These are phyloP conservation scores for Nannochloris sp. DNA, from an alignment of 139 green algal genomes.

Conservation along the genomic window DNA sequence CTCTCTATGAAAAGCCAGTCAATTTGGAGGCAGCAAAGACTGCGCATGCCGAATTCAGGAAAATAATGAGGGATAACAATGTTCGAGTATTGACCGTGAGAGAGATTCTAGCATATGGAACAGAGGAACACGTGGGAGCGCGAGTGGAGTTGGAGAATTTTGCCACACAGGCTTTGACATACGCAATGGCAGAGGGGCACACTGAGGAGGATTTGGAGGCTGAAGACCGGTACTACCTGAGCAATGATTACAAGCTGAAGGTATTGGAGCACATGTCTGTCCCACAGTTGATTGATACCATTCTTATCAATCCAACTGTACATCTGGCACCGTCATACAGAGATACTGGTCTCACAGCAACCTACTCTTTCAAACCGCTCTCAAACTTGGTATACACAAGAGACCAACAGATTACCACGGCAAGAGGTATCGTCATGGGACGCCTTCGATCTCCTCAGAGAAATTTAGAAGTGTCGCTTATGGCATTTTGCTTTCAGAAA, in stretches of 20 bases:
- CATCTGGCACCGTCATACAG: conserved; percentile 42
- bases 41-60: conserved; percentile 73
- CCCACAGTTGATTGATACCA: conserved; percentile 85
- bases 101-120: conserved; percentile 72
- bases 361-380: conserved; percentile 85
- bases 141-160: conserved; percentile 84
- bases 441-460: conserved; percentile 68
- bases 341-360: conserved; percentile 60
- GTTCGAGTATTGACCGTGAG: conserved; percentile 81
- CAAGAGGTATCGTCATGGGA: conserved; percentile 83
- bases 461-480: conserved; percentile 77
- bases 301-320: conserved; percentile 86
- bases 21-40: conserved; percentile 79
- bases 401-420: conserved; percentile 88
- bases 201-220: conserved; percentile 45
- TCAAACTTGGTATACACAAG: conserved; percentile 92
- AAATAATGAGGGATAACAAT: conserved; percentile 67
- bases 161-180: conserved; percentile 59
- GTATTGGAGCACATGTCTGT: conserved; percentile 72
- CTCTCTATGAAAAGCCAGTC: conserved; percentile 85
- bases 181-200: conserved; percentile 27
- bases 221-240: conserved; percentile 63
- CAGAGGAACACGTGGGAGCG: conserved; percentile 65
- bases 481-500: conserved; percentile 83
- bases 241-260: conserved; percentile 74